Conservation (phyloP, 805 yeast species). For the Saccharomycopsis microspora region DNA sequence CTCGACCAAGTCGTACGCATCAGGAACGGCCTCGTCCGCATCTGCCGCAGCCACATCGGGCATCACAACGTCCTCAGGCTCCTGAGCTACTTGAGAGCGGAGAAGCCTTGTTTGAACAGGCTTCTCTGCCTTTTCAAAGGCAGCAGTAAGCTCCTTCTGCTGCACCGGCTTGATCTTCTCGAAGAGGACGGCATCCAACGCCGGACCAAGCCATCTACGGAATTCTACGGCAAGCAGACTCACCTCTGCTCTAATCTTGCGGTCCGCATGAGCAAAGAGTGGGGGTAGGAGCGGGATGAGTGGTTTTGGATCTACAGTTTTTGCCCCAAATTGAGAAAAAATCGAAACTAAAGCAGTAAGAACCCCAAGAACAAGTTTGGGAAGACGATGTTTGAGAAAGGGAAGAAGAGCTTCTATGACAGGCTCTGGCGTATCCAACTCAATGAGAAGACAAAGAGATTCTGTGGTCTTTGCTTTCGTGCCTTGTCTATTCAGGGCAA, state of each 20-base stretch:
- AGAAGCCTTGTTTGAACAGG: constrained; percentile 48
- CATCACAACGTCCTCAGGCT: constrained; percentile 18
- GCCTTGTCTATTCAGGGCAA: constrained; percentile 62
- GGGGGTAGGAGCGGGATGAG: constrained; percentile 49
- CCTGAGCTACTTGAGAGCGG: constrained; percentile 37
- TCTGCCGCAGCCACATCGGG: constrained; percentile 21
- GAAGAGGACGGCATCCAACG: constrained; percentile 47
- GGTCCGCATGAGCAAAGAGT: constrained; percentile 77
- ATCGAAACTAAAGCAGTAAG: constrained; percentile 45
- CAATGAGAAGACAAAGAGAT: constrained; percentile 50
- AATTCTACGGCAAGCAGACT: constrained; percentile 55
- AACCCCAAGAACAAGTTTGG: constrained; percentile 69
- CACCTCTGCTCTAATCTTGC: constrained; percentile 74
- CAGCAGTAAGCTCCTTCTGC: constrained; percentile 67
- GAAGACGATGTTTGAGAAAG: constrained; percentile 47
- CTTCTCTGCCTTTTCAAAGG: constrained; percentile 42
- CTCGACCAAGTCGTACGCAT: constrained; percentile 61
- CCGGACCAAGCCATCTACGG: constrained; percentile 62
- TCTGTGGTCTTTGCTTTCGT: constrained; percentile 60
- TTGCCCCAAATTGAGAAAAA: constrained; percentile 51
- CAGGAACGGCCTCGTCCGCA: constrained; percentile 35
- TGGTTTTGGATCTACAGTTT: constrained; percentile 43
- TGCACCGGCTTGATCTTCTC: constrained; percentile 82
- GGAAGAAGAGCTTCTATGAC: constrained; percentile 61
- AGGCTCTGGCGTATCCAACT: constrained; percentile 53